phyloP scores from a whole-genome alignment of 768 basidiomycete genomes.

The Collybia mongolica region DNA sequence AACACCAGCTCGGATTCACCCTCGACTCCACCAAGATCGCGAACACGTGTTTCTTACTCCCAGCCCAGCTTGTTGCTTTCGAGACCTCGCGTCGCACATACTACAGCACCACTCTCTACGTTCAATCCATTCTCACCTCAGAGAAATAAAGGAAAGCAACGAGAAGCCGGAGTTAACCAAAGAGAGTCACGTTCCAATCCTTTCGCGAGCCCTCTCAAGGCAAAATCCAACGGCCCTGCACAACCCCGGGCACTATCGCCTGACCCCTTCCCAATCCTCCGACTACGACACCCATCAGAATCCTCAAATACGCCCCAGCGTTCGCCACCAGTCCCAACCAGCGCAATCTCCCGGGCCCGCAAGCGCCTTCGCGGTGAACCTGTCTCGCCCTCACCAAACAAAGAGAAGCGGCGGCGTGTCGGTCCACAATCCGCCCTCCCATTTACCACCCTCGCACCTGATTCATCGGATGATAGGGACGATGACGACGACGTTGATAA shows the following conservation, averaged over 20 bases:
- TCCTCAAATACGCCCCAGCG: slow-evolving; percentile 18
- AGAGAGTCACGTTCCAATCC: slow-evolving; percentile 35
- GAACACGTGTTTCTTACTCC: slow-evolving; percentile 24
- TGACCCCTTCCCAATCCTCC: slow-evolving; percentile 36
- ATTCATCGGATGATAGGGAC: slow-evolving; percentile 29
- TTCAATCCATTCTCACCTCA: slow-evolving; percentile 82
- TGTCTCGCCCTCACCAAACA: slow-evolving; percentile 80
- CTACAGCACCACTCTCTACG: slow-evolving; percentile 49
- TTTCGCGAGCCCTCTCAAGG: slow-evolving; percentile 42
- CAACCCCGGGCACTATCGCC: slow-evolving; percentile 30
- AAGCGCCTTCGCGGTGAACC: slow-evolving; percentile 82
- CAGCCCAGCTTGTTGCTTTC: slow-evolving; percentile 33
- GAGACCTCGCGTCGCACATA: slow-evolving; percentile 49
- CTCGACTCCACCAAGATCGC: slow-evolving; percentile 36
- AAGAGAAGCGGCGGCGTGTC: slow-evolving; percentile 68
- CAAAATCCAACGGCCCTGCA: slow-evolving; percentile 20
- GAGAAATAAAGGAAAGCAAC: slow-evolving; percentile 59
- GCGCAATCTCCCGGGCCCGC: slow-evolving; percentile 64
- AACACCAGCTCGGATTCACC: slow-evolving; percentile 24
- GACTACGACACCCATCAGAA: slow-evolving; percentile 15
- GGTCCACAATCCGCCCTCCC: slow-evolving; percentile 37
- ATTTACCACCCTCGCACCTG: slow-evolving; percentile 30
- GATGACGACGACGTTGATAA: slow-evolving; percentile 34
- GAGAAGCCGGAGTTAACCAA: slow-evolving; percentile 17
- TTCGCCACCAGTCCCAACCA: slow-evolving; percentile 29